Evolutionary conservation across 129 eudicot species (phyloP).

Genomic region (Deinandra increscens): DNA sequence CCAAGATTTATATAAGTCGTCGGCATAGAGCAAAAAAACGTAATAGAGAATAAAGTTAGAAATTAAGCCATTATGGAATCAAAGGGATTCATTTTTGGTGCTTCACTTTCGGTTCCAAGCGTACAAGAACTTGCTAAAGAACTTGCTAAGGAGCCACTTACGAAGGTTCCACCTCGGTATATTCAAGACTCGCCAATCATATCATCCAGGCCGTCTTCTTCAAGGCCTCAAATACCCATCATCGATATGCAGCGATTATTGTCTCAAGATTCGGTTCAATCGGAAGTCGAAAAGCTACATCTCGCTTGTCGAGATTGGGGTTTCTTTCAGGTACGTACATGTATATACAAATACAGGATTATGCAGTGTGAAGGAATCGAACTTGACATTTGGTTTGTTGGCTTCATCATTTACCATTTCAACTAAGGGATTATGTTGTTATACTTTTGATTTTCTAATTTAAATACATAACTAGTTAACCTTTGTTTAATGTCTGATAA

Average conservation of each 20-base stretch:
- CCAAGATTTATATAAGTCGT: background rate
- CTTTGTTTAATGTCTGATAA: too few species aligned
- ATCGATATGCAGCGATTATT: slow-evolving; percentile 4
- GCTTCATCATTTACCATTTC: too few species aligned
- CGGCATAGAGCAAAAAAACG: too few species aligned
- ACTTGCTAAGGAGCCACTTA: slow-evolving; percentile 7
- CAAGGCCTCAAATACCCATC: background rate
- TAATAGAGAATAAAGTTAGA: too few species aligned
- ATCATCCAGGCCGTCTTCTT: background rate
- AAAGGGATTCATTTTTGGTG: slow-evolving; percentile 8
- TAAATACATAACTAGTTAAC: too few species aligned
- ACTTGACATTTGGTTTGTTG: too few species aligned
- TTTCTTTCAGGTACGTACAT: slow-evolving; percentile 1
- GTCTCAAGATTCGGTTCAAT: background rate
- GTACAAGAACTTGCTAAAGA: slow-evolving; percentile 14
- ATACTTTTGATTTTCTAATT: too few species aligned
- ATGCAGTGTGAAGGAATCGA: too few species aligned
- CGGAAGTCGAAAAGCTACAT: slow-evolving; percentile 6
- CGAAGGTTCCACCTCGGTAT: slow-evolving; percentile 2
- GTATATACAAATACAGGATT: too few species aligned
- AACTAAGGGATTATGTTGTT: too few species aligned
- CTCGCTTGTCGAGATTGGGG: slow-evolving; percentile 18
- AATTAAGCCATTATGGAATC: background rate
- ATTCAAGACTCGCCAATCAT: background rate
- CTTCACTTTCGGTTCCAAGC: slow-evolving; percentile 13